Percentiles rank a stretch among this genome's conserved stretches.
These are phyloP conservation scores for Fistulina hepatica DNA, from an alignment of 1,284 basidiomycete species.

Conservation along the genomic window DNA sequence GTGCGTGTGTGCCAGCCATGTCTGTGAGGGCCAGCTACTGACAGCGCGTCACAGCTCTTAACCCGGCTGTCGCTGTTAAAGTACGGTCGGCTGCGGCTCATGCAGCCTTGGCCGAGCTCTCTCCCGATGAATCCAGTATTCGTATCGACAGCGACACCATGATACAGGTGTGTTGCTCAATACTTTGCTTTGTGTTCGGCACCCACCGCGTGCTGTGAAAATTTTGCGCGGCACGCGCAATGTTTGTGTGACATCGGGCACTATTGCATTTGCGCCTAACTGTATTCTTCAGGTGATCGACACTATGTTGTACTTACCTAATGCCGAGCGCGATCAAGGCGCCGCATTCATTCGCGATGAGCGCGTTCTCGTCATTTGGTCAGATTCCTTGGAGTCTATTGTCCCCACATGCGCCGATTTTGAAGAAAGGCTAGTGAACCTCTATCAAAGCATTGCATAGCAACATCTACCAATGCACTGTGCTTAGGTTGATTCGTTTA, in stretches of 20 bases:
- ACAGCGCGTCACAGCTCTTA: slow-evolving; percentile 59
- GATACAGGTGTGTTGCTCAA: too few relatives aligned
- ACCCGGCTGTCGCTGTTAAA: slow-evolving; percentile 75
- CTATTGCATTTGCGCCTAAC: too few relatives aligned
- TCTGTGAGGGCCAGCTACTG: too few relatives aligned
- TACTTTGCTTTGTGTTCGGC: too few relatives aligned
- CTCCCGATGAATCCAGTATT: slow-evolving; percentile 44
- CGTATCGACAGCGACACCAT: slow-evolving; percentile 65
- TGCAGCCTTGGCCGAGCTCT: slow-evolving; percentile 60
- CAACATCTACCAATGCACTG: too few relatives aligned
- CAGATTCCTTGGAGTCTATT: slow-evolving; percentile 63
- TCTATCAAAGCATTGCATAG: too few relatives aligned
- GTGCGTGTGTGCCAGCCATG: too few relatives aligned
- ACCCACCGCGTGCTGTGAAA: too few relatives aligned
- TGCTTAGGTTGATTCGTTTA: too few relatives aligned
- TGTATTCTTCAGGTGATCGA: too few relatives aligned
- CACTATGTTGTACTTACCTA: slow-evolving; percentile 61
- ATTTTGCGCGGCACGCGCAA: too few relatives aligned
- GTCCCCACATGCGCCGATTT: slow-evolving; percentile 63
- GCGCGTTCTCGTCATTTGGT: slow-evolving; percentile 73
- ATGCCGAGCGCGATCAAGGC: slow-evolving; percentile 73
- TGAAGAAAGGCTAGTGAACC: slow-evolving; percentile 70
- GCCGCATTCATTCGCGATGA: slow-evolving; percentile 81
- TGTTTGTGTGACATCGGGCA: too few relatives aligned
- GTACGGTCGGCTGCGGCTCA: slow-evolving; percentile 73